Percentiles rank a stretch among this genome's conserved stretches.
These are phyloP conservation scores for Cryptococcus wingfieldii DNA, from an alignment of 1,284 basidiomycete genomes.

Conservation along the genomic window DNA sequence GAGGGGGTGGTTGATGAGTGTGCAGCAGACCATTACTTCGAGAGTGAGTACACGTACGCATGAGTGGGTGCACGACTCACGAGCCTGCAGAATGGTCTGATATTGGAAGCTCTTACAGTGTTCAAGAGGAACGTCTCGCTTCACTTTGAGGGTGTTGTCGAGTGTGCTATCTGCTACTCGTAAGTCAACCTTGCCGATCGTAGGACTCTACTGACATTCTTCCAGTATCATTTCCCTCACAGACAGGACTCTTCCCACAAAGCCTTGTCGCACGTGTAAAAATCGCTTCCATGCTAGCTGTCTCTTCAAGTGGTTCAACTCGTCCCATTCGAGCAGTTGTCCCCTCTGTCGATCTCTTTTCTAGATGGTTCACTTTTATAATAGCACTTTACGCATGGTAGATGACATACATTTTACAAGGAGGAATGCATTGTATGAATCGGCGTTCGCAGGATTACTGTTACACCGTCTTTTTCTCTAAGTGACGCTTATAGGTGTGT, in stretches of 20 bases:
- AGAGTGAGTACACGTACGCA: constrained; percentile 56
- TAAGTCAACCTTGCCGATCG: constrained; percentile 49
- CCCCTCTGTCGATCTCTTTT: constrained; percentile 72
- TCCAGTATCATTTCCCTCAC: constrained; percentile 85
- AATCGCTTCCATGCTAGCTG: constrained; percentile 93
- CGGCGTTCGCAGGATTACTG: no score
- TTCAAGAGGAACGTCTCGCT: constrained; percentile 92
- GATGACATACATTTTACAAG: not conserved
- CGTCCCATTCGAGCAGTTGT: constrained; percentile 77
- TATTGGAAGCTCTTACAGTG: constrained; percentile 83
- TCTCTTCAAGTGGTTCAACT: constrained; percentile 93
- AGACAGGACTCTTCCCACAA: constrained; percentile 82
- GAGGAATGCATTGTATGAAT: not conserved
- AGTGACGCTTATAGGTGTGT: not conserved
- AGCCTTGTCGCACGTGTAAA: constrained; percentile 91
- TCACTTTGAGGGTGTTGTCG: constrained; percentile 89
- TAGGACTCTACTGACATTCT: constrained; percentile 1
- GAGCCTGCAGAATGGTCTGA: constrained; percentile 69
- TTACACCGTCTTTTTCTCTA: not conserved
- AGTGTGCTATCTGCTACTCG: constrained; percentile 94
- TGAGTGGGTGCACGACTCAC: not conserved
- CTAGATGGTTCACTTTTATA: constrained; percentile 21
- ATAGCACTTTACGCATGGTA: not conserved
- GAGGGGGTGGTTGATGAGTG: constrained; percentile 89
- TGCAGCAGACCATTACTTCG: constrained; percentile 85